Conservation (phyloP, 768 basidiomycete species). For the Pisolithus albus region DNA sequence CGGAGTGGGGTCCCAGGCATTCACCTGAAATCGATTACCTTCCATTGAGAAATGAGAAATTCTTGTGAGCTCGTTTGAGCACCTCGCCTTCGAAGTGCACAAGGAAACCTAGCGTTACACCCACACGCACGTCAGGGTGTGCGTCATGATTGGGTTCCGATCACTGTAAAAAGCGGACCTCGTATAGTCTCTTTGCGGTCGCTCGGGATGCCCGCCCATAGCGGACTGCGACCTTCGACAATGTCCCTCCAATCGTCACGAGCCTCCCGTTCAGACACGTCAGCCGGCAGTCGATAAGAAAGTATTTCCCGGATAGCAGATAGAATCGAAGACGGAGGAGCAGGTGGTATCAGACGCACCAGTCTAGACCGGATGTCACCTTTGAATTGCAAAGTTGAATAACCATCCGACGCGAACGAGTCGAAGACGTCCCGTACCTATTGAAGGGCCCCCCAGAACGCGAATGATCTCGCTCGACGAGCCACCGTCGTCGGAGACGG, state of each 20-base stretch:
- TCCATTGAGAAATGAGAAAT: conserved; percentile 89
- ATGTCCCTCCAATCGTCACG: conserved; percentile 90
- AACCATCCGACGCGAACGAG: too few species aligned
- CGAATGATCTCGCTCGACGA: conserved; percentile 93
- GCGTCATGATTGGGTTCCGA: neutral
- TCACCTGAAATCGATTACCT: conserved; percentile 37
- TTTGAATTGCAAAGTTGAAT: conserved; percentile 18
- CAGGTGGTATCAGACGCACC: conserved; percentile 75
- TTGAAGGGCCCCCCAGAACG: conserved; percentile 80
- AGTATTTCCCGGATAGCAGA: conserved; percentile 72
- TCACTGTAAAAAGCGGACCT: conserved; percentile 37
- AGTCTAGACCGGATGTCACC: conserved; percentile 87
- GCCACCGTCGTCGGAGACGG: conserved; percentile 94
- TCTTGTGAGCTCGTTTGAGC: conserved; percentile 85
- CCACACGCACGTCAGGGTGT: neutral
- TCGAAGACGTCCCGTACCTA: conserved; percentile 40
- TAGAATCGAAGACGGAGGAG: conserved; percentile 52
- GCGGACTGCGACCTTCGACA: conserved; percentile 73
- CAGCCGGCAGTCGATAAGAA: conserved; percentile 68
- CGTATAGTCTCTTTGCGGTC: conserved; percentile 90
- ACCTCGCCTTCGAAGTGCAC: conserved; percentile 89
- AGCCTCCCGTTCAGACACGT: conserved; percentile 64
- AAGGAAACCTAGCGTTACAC: conserved; percentile 60
- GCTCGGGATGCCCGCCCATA: conserved; percentile 83
- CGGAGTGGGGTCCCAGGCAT: neutral